A percentile compares a stretch with the other conserved stretches of the same genome.
These are phyloP conservation scores for Saturnispora zaruensis DNA, from an alignment of 805 yeast genomes.

Conservation along the genomic window DNA sequence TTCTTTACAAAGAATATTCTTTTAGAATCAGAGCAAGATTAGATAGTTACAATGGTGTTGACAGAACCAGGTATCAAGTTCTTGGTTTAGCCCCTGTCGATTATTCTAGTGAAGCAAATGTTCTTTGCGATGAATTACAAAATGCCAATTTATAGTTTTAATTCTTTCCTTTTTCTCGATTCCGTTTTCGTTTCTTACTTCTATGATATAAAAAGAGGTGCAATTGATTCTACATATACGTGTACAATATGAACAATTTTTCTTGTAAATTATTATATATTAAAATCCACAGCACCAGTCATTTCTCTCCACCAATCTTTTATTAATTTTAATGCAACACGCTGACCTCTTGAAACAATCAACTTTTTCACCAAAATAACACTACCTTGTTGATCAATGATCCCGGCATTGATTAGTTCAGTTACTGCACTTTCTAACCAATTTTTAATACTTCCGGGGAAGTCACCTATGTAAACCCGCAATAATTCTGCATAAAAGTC, in stretches of 20 bases:
- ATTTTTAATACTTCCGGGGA: constrained; percentile 3
- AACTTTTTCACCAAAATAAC: constrained; percentile 47
- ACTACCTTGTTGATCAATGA: constrained; percentile 20
- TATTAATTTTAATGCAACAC: constrained; percentile 47
- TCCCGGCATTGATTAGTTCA: constrained; percentile 18
- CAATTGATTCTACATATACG: background rate
- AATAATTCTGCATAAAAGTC: constrained; percentile 49
- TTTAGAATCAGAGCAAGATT: constrained; percentile 76
- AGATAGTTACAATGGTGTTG: constrained; percentile 74
- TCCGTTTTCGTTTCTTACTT: background rate
- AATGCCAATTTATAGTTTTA: constrained; percentile 22
- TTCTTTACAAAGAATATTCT: constrained; percentile 58
- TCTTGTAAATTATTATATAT: constrained; percentile 6
- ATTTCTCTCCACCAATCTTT: constrained; percentile 57
- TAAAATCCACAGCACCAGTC: constrained; percentile 45
- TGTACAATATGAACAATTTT: background rate
- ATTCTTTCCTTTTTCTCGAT: constrained; percentile 1
- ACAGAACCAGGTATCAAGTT: constrained; percentile 68
- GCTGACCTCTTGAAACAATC: constrained; percentile 54
- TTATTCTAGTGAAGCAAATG: constrained; percentile 52
- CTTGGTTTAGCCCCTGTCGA: constrained; percentile 45
- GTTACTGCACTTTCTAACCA: constrained; percentile 33
- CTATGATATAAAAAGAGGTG: background rate
- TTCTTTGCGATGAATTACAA: constrained; percentile 40
- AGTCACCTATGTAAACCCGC: constrained; percentile 14